Conservation (phyloP, 257 asterid genomes). For the Striga asiatica region DNA sequence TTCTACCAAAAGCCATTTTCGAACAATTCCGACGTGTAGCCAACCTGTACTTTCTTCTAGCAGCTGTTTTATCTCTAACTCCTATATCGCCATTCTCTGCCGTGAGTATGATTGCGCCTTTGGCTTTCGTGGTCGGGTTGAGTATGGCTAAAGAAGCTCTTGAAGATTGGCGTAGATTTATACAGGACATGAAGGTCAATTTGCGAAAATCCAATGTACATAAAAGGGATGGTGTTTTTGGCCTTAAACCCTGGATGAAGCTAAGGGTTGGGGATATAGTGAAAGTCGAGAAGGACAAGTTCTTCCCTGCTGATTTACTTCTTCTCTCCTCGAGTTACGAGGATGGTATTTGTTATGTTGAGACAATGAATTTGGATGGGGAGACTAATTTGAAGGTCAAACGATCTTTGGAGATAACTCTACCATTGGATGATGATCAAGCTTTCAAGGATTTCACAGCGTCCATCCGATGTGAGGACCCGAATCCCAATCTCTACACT, state of each 20-base stretch:
- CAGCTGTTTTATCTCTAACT: conserved; percentile 72
- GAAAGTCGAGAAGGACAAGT: conserved; percentile 82
- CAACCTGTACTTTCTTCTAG: conserved; percentile 87
- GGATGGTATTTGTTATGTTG: conserved; percentile 96
- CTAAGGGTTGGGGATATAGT: conserved; percentile 85
- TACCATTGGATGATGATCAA: conserved; percentile 55
- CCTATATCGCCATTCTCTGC: conserved; percentile 81
- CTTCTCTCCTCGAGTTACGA: conserved; percentile 88
- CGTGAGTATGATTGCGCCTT: conserved; percentile 88
- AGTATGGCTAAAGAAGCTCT: conserved; percentile 96
- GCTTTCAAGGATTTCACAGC: conserved; percentile 68
- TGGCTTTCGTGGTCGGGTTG: conserved; percentile 84
- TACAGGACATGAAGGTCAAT: conserved; percentile 97
- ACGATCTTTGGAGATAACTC: conserved; percentile 69
- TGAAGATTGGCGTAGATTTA: conserved; percentile 91
- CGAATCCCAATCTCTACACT: conserved; percentile 79
- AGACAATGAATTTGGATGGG: conserved; percentile 97
- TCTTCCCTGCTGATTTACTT: conserved; percentile 94
- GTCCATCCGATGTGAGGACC: conserved; percentile 82
- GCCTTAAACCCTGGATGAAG: conserved; percentile 82
- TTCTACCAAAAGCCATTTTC: conserved; percentile 86
- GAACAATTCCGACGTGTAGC: conserved; percentile 98
- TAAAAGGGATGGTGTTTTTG: conserved; percentile 58
- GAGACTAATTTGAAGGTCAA: conserved; percentile 97
- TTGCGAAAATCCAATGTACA: conserved; percentile 66